phyloP scores from a whole-genome alignment of 306 rosid genomes.

The Trifolium subterraneum region DNA sequence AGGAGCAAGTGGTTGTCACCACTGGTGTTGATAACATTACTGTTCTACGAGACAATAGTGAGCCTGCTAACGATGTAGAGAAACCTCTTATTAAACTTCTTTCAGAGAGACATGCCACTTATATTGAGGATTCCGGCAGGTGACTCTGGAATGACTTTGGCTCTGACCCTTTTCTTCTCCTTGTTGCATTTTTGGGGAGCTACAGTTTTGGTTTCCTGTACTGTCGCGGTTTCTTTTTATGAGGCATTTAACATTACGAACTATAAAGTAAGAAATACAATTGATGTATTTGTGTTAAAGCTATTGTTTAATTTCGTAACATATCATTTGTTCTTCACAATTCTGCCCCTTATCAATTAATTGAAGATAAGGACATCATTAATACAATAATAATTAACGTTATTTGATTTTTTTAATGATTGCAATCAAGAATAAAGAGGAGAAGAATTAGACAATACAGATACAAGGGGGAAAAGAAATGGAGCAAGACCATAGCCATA shows the following conservation, averaged over 20 bases:
- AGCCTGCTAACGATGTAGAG: constrained; percentile 68
- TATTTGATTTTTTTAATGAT: no score
- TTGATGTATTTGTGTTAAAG: neutral
- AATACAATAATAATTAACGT: neutral
- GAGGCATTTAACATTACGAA: neutral
- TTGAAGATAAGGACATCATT: neutral
- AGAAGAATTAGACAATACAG: neutral
- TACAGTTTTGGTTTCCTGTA: neutral
- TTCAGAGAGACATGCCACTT: constrained; percentile 38
- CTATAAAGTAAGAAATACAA: neutral
- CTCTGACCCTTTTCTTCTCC: neutral
- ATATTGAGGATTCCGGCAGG: constrained; percentile 1
- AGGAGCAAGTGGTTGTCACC: constrained; percentile 84
- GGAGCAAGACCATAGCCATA: neutral
- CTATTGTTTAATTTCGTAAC: neutral
- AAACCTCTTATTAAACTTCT: constrained; percentile 69
- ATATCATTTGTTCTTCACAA: neutral
- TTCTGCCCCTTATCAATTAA: neutral
- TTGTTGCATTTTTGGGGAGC: neutral
- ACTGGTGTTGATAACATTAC: constrained; percentile 56
- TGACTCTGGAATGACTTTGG: constrained; percentile 9
- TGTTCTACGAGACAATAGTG: constrained; percentile 58
- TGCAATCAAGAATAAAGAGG: neutral
- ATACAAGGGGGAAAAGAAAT: neutral
- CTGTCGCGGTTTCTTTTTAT: neutral